Evolutionary conservation across 805 yeast genomes (phyloP), one percentile per base, ranked within the genome.

Genomic region (Yamadazyma akitaensis): DNA sequence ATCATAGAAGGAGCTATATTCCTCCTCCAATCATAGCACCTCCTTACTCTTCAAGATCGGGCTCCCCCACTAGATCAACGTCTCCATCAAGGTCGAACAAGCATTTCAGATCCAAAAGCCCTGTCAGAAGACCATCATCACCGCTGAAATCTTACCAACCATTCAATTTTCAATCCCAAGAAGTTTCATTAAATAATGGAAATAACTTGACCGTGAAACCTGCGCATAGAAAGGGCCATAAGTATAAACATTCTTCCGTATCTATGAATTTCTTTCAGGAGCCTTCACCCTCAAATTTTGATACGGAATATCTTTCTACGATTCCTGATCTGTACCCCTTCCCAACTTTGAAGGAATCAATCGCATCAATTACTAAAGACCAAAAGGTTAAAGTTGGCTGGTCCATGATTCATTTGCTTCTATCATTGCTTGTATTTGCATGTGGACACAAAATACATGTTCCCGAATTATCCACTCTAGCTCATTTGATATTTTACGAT

Each of bases 251-350:
- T 64, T 90, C 97, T 2, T 90, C 97, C 8, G 96, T 92, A 5
- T 89, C 96, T 5, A 86, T 92, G 94, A 91, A 92, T 63, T 77
- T 92, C 62, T 92, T 94, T 62, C 96, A 88, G 64, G 97, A 92
- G 59, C 96, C 97, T 1, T 85, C 90, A 13, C 70, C 72, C 2
- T 57, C 63, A 3, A 42, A 24, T 14, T 19, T 56, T 52, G 53
- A 35, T 16, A 80, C 74, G 35, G 73, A 83, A 32, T 82, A 85
- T 4, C 85, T 90, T 0, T 66, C 73, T 3, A 30, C 38, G 10
- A 68, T 82, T 14, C 88, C 90, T 0, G 77, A 77, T 31, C 76
- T 77, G 56, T 77, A 84, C 53, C 88, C 90, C 14, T 81, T 90
- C 8, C 97, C 97, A 1, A 84, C 79, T 19, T 57, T 77, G 13